Evolutionary conservation across 2,329 filamentous ascomycete genomes (phyloP).

Genomic region (Setomelanomma holmii): DNA sequence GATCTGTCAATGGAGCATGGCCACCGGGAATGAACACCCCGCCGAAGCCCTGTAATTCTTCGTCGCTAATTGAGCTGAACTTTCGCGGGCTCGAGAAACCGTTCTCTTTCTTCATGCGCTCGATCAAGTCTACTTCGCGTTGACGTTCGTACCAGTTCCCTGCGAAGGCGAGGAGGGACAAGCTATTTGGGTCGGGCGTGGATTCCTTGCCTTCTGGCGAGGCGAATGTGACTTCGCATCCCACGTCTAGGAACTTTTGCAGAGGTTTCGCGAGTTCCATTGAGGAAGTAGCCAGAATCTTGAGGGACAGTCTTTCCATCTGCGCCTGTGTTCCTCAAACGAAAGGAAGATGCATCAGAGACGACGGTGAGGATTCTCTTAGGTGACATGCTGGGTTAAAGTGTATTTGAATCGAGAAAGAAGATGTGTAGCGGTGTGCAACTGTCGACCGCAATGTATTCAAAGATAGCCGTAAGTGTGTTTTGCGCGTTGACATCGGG

Average conservation of each 20-base stretch:
- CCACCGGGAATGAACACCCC: conserved; percentile 57
- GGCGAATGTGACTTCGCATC: conserved; percentile 56
- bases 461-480: neutral
- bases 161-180: conserved; percentile 52
- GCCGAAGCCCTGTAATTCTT: conserved; percentile 48
- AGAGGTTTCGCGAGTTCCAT: conserved; percentile 45
- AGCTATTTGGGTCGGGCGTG: conserved; percentile 52
- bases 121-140: conserved; percentile 51
- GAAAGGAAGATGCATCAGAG: conserved; percentile 51
- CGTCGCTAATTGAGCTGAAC: conserved; percentile 50
- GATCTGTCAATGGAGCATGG: conserved; percentile 53
- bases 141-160: conserved; percentile 56
- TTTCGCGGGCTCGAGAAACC: conserved; percentile 50
- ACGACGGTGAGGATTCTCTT: conserved; percentile 56
- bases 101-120: conserved; percentile 55
- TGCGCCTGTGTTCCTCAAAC: conserved; percentile 32
- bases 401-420: neutral
- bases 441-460: neutral
- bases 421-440: neutral
- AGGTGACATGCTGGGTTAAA: conserved; percentile 16
- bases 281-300: conserved; percentile 40
- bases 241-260: conserved; percentile 34
- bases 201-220: conserved; percentile 54
- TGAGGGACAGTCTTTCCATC: conserved; percentile 35
- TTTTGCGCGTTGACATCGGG: neutral